A percentile compares a stretch with the other conserved stretches of the same genome.
phyloP scores from a whole-genome alignment of 176 grass and related monocot species.

The Phoenix dactylifera region DNA sequence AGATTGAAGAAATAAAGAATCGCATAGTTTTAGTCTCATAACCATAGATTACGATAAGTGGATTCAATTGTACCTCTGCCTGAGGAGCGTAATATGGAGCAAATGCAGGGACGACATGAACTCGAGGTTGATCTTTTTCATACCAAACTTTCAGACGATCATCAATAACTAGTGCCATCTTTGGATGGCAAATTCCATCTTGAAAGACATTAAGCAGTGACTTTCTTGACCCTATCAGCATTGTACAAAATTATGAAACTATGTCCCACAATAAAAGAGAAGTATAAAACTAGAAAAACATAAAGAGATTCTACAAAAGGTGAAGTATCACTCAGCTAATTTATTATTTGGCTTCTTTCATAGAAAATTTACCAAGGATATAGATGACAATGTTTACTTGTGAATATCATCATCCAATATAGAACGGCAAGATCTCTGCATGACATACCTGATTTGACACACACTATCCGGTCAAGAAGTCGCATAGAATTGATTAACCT shows the following conservation, averaged over 20 bases:
- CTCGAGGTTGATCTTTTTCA: constrained; percentile 90
- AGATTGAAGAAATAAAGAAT: too few relatives aligned
- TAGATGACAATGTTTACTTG: too few relatives aligned
- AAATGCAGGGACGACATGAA: constrained; percentile 97
- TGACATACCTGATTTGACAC: constrained; percentile 87
- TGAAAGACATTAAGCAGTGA: constrained; percentile 90
- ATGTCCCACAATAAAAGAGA: too few relatives aligned
- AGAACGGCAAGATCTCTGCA: background rate
- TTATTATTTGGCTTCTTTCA: too few relatives aligned
- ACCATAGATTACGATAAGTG: too few relatives aligned
- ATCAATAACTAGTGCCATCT: constrained; percentile 96
- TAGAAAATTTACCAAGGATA: too few relatives aligned
- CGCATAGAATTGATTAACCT: constrained; percentile 71
- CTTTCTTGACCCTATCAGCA: constrained; percentile 57
- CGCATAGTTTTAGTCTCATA: too few relatives aligned
- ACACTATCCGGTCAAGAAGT: constrained; percentile 82
- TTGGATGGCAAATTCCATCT: constrained; percentile 83
- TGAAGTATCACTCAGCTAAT: too few relatives aligned
- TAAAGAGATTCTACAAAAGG: too few relatives aligned
- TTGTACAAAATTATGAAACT: too few relatives aligned
- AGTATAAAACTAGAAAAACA: too few relatives aligned
- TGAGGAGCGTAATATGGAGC: constrained; percentile 97
- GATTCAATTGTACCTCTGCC: constrained; percentile 50
- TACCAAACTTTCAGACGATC: constrained; percentile 97
- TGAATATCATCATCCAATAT: background rate